Percentiles rank a stretch among this genome's conserved stretches.
phyloP scores from a whole-genome alignment of 2,329 filamentous ascomycete species.

The Sarocladium kiliense region DNA sequence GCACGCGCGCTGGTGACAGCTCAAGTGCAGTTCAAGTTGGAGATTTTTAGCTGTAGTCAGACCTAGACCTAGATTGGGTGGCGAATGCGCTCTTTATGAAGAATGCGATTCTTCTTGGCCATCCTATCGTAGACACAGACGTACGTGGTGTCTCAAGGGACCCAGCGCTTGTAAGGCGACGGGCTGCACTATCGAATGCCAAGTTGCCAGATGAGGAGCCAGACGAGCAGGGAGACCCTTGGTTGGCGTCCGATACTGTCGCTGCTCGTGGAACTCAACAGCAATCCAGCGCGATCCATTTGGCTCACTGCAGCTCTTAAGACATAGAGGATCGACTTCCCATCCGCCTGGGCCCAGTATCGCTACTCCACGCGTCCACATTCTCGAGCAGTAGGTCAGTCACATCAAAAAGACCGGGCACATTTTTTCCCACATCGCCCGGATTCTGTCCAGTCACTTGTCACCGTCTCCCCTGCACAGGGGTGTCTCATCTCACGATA shows the following conservation, averaged over 20 bases:
- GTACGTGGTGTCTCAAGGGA: not conserved
- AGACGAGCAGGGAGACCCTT: not conserved
- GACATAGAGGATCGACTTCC: not conserved
- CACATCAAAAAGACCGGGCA: not conserved
- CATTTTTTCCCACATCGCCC: no score
- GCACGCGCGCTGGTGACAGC: no score
- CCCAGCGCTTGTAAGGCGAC: not conserved
- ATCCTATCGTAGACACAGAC: no score
- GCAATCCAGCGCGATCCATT: no score
- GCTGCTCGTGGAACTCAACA: no score
- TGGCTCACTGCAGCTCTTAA: no score
- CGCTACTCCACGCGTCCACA: not conserved
- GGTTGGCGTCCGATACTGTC: no score
- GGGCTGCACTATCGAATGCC: slow-evolving; percentile 1
- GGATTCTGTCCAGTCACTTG: not conserved
- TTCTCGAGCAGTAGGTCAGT: not conserved
- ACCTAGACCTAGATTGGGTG: no score
- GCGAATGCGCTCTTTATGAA: not conserved
- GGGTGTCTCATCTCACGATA: slow-evolving; percentile 6
- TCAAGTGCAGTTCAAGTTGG: no score
- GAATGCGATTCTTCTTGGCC: not conserved
- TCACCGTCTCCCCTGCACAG: not conserved
- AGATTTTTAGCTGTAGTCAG: no score
- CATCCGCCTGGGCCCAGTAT: no score
- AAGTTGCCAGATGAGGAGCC: not conserved